Conservation (phyloP, 768 basidiomycete genomes). For the Lentinula raphanica region DNA sequence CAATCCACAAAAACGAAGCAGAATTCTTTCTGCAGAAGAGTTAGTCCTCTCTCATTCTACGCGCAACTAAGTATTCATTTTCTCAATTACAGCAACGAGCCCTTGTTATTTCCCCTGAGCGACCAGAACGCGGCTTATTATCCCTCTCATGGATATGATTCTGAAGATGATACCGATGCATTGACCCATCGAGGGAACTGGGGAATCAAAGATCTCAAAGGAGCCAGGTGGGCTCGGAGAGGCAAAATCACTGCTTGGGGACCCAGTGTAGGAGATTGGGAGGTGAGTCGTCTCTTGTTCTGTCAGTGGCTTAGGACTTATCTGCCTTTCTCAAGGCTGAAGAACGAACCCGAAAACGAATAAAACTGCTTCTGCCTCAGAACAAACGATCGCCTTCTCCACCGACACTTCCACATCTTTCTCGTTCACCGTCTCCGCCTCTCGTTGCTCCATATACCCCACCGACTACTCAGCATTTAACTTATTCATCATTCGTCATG, state of each 20-base stretch:
- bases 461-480: slow-evolving; percentile 62
- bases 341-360: slow-evolving; percentile 76
- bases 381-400: slow-evolving; percentile 67
- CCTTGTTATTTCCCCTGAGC: slow-evolving; percentile 46
- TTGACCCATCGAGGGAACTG: slow-evolving; percentile 66
- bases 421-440: slow-evolving; percentile 72
- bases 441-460: slow-evolving; percentile 70
- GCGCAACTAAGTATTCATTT: background rate
- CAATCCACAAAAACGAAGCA: background rate
- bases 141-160: slow-evolving; percentile 69
- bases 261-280: slow-evolving; percentile 80
- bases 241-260: slow-evolving; percentile 85
- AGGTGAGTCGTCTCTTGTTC: slow-evolving; percentile 41
- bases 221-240: slow-evolving; percentile 76
- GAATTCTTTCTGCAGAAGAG: background rate
- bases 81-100: slow-evolving; percentile 18
- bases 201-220: slow-evolving; percentile 73
- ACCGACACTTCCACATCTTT: slow-evolving; percentile 67
- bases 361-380: slow-evolving; percentile 61
- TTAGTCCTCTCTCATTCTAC: background rate
- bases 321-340: slow-evolving; percentile 51
- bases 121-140: slow-evolving; percentile 83
- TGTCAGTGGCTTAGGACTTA: slow-evolving; percentile 6
- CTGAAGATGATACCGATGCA: slow-evolving; percentile 45
- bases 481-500: slow-evolving; percentile 80